phyloP scores from a whole-genome alignment of 2,329 filamentous ascomycete species.

The Diaporthe sp. region DNA sequence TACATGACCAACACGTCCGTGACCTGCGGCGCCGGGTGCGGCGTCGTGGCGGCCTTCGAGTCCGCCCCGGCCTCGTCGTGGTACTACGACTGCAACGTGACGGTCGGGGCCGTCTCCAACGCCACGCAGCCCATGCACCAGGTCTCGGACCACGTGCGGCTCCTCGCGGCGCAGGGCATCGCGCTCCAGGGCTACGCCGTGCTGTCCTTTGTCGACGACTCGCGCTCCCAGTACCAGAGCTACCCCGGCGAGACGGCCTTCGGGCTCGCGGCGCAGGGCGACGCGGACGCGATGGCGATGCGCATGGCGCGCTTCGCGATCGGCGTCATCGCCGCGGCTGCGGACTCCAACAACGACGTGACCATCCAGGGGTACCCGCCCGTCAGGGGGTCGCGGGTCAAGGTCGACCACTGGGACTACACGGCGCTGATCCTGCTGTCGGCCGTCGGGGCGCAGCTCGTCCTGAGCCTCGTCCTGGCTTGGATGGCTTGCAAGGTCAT shows the following conservation, averaged over 20 bases:
- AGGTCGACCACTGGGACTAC: constrained; percentile 50
- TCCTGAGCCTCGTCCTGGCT: constrained; percentile 26
- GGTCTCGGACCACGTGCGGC: constrained; percentile 52
- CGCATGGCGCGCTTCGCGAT: constrained; percentile 53
- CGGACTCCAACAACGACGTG: constrained; percentile 48
- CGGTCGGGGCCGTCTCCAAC: constrained; percentile 48
- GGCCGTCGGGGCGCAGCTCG: constrained; percentile 41
- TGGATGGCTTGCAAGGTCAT: constrained; percentile 32
- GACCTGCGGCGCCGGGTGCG: constrained; percentile 47
- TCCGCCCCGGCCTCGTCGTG: constrained; percentile 52
- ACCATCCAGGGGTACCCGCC: constrained; percentile 48
- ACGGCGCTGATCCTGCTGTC: constrained; percentile 49
- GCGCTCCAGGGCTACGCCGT: constrained; percentile 56
- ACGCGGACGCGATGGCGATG: constrained; percentile 8
- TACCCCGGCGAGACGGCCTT: constrained; percentile 58
- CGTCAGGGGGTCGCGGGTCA: constrained; percentile 49
- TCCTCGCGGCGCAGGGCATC: constrained; percentile 53
- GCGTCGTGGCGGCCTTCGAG: constrained; percentile 54
- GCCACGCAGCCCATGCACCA: constrained; percentile 34
- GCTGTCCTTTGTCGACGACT: constrained; percentile 43
- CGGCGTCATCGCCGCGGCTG: constrained; percentile 52
- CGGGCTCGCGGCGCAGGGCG: constrained; percentile 52
- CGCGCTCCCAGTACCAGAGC: constrained; percentile 52
- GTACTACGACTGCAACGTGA: constrained; percentile 59
- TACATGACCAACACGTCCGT: constrained; percentile 51